A percentile compares a stretch with the other conserved stretches of the same genome.
These are phyloP conservation scores for Phylloporus scabripes DNA, from an alignment of 768 basidiomycete species.

Conservation along the genomic window DNA sequence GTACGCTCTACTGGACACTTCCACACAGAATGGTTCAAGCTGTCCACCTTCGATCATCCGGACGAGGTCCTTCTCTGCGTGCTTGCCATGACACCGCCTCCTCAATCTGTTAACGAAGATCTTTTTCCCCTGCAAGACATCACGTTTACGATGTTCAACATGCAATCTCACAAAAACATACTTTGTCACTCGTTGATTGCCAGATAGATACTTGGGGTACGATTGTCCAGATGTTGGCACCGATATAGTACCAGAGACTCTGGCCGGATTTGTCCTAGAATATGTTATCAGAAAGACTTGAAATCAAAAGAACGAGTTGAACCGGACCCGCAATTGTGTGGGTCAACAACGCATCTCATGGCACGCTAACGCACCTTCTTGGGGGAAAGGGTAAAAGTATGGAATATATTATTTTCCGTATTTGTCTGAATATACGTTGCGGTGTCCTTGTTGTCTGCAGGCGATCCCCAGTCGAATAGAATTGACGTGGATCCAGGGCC, in stretches of 20 bases:
- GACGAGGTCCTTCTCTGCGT: slow-evolving; percentile 32
- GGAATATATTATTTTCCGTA: slow-evolving; percentile 30
- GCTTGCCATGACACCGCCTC: slow-evolving; percentile 31
- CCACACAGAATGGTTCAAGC: slow-evolving; percentile 43
- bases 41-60: slow-evolving; percentile 36
- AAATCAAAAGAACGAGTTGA: not conserved
- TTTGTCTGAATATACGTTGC: slow-evolving; percentile 30
- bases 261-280: slow-evolving; percentile 28
- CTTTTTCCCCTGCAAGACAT: slow-evolving; percentile 25
- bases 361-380: slow-evolving; percentile 34
- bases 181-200: slow-evolving; percentile 35
- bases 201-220: slow-evolving; percentile 32
- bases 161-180: slow-evolving; percentile 14
- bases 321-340: too few species aligned
- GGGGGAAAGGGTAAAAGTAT: slow-evolving; percentile 47
- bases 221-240: slow-evolving; percentile 42
- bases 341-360: too few species aligned
- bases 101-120: slow-evolving; percentile 33
- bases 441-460: slow-evolving; percentile 30
- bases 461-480: slow-evolving; percentile 50
- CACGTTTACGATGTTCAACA: not conserved
- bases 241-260: slow-evolving; percentile 45
- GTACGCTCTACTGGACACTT: slow-evolving; percentile 28
- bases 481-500: slow-evolving; percentile 36
- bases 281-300: slow-evolving; percentile 3